These are phyloP conservation scores for Iris pallida DNA, from an alignment of 116 monocot species.

Conservation along the genomic window DNA sequence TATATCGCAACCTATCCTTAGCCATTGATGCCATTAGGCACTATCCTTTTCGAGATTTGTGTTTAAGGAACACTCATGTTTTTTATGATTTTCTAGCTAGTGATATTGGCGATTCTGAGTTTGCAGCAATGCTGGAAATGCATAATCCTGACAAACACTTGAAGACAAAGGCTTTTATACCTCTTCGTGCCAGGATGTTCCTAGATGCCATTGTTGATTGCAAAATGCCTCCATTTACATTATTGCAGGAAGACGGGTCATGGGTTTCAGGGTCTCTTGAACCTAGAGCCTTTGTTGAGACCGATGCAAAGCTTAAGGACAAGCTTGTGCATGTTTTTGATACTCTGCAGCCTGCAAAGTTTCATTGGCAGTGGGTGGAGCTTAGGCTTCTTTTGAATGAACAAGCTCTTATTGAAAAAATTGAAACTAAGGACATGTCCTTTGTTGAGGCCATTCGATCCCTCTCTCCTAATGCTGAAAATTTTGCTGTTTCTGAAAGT, in stretches of 20 bases:
- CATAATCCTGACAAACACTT: constrained; percentile 70
- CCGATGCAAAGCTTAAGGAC: constrained; percentile 62
- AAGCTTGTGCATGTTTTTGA: constrained; percentile 87
- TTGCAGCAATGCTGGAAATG: constrained; percentile 81
- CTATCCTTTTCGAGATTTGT: constrained; percentile 80
- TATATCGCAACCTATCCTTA: constrained; percentile 55
- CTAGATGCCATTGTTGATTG: constrained; percentile 81
- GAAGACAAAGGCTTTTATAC: constrained; percentile 78
- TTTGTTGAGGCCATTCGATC: constrained; percentile 81
- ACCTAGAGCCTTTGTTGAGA: constrained; percentile 36
- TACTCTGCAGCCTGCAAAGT: constrained; percentile 93
- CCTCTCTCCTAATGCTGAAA: constrained; percentile 69
- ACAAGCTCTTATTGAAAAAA: constrained; percentile 83
- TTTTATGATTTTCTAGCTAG: constrained; percentile 70
- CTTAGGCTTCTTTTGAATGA: constrained; percentile 93
- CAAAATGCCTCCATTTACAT: constrained; percentile 70
- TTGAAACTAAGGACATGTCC: constrained; percentile 60
- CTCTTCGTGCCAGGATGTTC: constrained; percentile 81
- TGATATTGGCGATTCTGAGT: constrained; percentile 79
- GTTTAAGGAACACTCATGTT: constrained; percentile 50
- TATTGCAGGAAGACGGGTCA: constrained; percentile 62
- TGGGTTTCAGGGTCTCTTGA: constrained; percentile 47
- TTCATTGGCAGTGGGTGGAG: constrained; percentile 99
- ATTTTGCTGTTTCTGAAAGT: constrained; percentile 75
- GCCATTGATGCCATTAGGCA: constrained; percentile 74